Base-by-base conservation (phyloP, 2,329 filamentous ascomycete genomes). In the Diaporthe sp. region DNA sequence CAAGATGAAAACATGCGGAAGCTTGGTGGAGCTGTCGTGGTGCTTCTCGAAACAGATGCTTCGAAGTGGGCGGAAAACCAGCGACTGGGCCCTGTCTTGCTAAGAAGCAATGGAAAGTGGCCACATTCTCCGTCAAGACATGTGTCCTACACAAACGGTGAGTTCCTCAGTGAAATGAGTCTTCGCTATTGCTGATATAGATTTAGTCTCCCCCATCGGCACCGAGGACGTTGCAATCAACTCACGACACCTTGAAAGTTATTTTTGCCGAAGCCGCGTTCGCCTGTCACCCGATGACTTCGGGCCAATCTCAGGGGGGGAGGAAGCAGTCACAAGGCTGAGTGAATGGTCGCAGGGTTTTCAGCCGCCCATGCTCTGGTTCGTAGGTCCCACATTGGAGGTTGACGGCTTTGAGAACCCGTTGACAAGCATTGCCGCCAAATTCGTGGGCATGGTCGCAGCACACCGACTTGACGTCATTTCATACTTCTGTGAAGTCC, bases 401-500 rank as follows among this genome's bases (percentile, higher is more conserved):
- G 22, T 19, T 22, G 55, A 70, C 1, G 71, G 74, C 2, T n/a
- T 39, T n/a, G 28, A 76, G 13, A 78, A 77, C 22, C 73, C 76
- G 0, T 19, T 78, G 3, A 73, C 75, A 6, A 72, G 73, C 53
- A 70, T 78, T 7, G 75, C 73, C 2, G 77, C 76, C 1, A 75
- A 44, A 1, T 6, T 77, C 0, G 51, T 79, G 12, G 65, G 37
- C 1, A 57, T 79, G 9, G 74, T 77, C 0, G 65, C 51, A 2
- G 31, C n/a, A 17, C 65, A 58, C 1, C 25, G 61, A 3, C 4
- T 78, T 8, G 70, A 73, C 3, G 68, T 76, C 0, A 15, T 79
- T 2, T 80, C 79, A 0, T 79, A 79, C 55, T 79, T 80, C 61
- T 79, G 78, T 44, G 67, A 79, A 19, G 73, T 77, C 4, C 51